Evolutionary conservation across 73 alveolate species (phyloP).

Genomic region (Durusdinium trenchii): DNA sequence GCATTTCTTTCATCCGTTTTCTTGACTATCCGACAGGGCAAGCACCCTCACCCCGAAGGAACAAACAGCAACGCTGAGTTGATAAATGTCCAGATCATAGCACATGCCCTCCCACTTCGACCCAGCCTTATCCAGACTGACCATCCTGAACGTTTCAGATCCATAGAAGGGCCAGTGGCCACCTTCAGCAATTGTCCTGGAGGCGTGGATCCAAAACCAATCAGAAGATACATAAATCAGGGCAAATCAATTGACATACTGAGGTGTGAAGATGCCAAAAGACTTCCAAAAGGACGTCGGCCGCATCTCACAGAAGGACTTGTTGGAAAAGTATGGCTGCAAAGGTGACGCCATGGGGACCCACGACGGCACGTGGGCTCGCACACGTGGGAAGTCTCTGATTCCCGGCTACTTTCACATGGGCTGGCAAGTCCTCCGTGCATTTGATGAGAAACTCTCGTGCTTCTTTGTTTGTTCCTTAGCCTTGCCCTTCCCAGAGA

Average conservation of each 20-base stretch:
- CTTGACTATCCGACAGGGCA: no score
- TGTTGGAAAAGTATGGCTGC: conserved; percentile 56
- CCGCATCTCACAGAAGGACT: conserved; percentile 64
- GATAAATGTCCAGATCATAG: no score
- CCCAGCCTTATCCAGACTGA: no score
- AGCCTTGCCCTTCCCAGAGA: no score
- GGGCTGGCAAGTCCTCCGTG: neutral
- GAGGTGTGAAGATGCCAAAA: conserved; percentile 67
- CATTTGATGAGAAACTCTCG: neutral
- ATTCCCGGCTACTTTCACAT: neutral
- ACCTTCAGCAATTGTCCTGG: neutral
- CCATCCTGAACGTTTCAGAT: no score
- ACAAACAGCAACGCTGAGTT: no score
- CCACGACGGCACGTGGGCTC: no score
- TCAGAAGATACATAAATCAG: neutral
- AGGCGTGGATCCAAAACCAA: neutral
- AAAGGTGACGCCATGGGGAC: neutral
- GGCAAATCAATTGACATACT: neutral
- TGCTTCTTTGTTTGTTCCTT: no score
- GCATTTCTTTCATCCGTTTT: no score
- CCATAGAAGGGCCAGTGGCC: no score
- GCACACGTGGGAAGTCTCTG: neutral
- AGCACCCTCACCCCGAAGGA: no score
- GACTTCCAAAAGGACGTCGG: conserved; percentile 82
- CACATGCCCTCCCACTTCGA: no score